Evolutionary conservation across 805 yeast genomes (phyloP).

Genomic region (Candida montana): DNA sequence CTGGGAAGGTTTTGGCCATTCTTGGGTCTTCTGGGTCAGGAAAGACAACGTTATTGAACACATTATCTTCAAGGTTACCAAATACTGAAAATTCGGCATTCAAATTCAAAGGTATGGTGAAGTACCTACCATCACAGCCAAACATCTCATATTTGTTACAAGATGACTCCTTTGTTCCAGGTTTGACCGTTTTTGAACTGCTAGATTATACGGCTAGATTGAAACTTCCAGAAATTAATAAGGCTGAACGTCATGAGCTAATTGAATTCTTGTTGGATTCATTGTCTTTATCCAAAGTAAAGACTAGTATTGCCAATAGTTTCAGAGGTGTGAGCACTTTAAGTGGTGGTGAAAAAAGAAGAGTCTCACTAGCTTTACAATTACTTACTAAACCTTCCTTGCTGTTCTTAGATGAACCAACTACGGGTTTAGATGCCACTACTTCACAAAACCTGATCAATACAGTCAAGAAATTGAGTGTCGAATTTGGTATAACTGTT

Average conservation of each 20-base stretch:
- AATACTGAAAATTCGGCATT: constrained; percentile 26
- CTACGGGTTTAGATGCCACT: constrained; percentile 80
- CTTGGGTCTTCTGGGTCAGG: constrained; percentile 90
- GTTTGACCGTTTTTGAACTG: constrained; percentile 68
- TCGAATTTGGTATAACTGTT: constrained; percentile 62
- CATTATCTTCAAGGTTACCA: constrained; percentile 47
- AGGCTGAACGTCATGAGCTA: constrained; percentile 39
- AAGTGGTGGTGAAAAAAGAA: constrained; percentile 81
- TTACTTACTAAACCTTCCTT: constrained; percentile 71
- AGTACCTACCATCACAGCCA: constrained; percentile 25
- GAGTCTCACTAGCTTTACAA: constrained; percentile 75
- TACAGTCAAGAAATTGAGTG: constrained; percentile 50
- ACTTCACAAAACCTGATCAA: constrained; percentile 62
- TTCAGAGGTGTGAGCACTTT: constrained; percentile 41
- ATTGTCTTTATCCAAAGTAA: constrained; percentile 61
- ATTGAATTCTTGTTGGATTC: constrained; percentile 59
- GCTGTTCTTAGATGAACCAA: constrained; percentile 79
- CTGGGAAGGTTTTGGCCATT: constrained; percentile 67
- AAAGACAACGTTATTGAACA: constrained; percentile 73
- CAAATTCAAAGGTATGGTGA: constrained; percentile 37
- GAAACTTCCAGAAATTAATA: constrained; percentile 46
- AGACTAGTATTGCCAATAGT: constrained; percentile 43
- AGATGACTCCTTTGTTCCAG: constrained; percentile 67
- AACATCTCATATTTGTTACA: constrained; percentile 61
- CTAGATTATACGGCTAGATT: constrained; percentile 66